These are phyloP conservation scores for Delphinella strobiligena DNA, from an alignment of 2,329 filamentous ascomycete genomes.

Conservation along the genomic window DNA sequence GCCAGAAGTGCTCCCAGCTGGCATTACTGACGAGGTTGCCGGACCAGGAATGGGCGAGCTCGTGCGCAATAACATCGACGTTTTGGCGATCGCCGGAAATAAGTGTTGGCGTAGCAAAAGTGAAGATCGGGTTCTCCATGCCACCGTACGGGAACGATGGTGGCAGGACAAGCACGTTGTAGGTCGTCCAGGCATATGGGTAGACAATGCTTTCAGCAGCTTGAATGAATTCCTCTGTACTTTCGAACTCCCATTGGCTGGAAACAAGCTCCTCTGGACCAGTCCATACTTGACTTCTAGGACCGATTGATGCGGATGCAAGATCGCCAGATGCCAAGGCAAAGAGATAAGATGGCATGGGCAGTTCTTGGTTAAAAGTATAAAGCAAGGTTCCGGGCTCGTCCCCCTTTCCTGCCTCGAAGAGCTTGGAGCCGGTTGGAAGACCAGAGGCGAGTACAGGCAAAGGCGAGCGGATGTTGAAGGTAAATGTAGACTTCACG, in stretches of 20 bases:
- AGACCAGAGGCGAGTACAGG: slow-evolving; percentile 90
- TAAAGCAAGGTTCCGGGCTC: slow-evolving; percentile 51
- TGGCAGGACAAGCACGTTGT: slow-evolving; percentile 84
- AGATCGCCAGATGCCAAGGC: slow-evolving; percentile 82
- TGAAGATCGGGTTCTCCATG: slow-evolving; percentile 70
- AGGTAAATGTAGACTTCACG: slow-evolving; percentile 89
- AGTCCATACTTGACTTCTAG: slow-evolving; percentile 71
- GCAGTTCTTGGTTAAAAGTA: slow-evolving; percentile 78
- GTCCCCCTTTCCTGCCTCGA: slow-evolving; percentile 41
- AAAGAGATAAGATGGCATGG: slow-evolving; percentile 89
- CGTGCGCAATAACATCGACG: slow-evolving; percentile 91
- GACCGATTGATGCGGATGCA: slow-evolving; percentile 72
- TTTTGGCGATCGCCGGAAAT: slow-evolving; percentile 77
- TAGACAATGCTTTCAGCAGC: slow-evolving; percentile 71
- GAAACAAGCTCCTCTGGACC: slow-evolving; percentile 75
- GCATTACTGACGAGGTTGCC: slow-evolving; percentile 73
- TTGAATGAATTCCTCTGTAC: slow-evolving; percentile 86
- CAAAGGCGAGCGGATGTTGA: slow-evolving; percentile 73
- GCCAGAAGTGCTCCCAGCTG: slow-evolving; percentile 67
- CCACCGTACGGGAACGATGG: slow-evolving; percentile 84
- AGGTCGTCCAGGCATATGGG: slow-evolving; percentile 86
- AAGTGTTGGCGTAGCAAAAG: slow-evolving; percentile 88
- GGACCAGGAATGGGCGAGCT: slow-evolving; percentile 66
- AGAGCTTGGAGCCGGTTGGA: slow-evolving; percentile 40
- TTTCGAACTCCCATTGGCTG: slow-evolving; percentile 87